Percentiles rank a stretch among this genome's conserved stretches.
phyloP scores from a whole-genome alignment of 179 eudicot species.

The Carnegiea gigantea region DNA sequence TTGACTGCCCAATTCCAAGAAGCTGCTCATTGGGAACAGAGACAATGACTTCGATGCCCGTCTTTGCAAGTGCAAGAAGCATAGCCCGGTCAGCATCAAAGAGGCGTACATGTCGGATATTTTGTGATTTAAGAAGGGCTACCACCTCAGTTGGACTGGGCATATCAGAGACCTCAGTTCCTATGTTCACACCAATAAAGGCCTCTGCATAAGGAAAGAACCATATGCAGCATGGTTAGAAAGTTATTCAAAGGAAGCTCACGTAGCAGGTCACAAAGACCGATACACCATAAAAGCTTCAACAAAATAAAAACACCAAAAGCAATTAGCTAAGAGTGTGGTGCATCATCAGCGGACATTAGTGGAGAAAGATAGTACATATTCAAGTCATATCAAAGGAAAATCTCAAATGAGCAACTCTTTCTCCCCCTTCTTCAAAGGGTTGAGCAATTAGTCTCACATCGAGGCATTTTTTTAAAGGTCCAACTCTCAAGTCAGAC shows the following conservation, averaged over 20 bases:
- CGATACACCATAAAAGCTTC: neutral
- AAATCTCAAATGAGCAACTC: neutral
- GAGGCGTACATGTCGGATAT: slow-evolving; percentile 43
- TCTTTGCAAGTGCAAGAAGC: slow-evolving; percentile 42
- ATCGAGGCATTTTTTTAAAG: too few species aligned
- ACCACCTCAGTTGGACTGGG: slow-evolving; percentile 42
- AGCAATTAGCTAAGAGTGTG: too few species aligned
- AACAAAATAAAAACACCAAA: neutral
- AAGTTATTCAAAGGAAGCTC: neutral
- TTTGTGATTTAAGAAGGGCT: slow-evolving; percentile 40
- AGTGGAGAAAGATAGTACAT: too few species aligned
- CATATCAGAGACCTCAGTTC: slow-evolving; percentile 39
- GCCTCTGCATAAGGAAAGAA: slow-evolving; percentile 32
- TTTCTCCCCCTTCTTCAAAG: neutral
- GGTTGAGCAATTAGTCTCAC: too few species aligned
- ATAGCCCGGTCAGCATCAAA: slow-evolving; percentile 38
- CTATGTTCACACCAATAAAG: slow-evolving; percentile 43
- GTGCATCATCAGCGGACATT: too few species aligned
- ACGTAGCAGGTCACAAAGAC: neutral
- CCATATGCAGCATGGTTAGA: neutral
- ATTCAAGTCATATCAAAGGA: too few species aligned
- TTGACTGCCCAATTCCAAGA: slow-evolving; percentile 75
- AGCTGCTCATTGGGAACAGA: slow-evolving; percentile 70
- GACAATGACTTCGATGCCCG: slow-evolving; percentile 57
- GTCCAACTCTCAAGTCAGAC: too few species aligned